Base-by-base conservation (phyloP, 345 rosid genomes). In the Corchorus capsularis region DNA sequence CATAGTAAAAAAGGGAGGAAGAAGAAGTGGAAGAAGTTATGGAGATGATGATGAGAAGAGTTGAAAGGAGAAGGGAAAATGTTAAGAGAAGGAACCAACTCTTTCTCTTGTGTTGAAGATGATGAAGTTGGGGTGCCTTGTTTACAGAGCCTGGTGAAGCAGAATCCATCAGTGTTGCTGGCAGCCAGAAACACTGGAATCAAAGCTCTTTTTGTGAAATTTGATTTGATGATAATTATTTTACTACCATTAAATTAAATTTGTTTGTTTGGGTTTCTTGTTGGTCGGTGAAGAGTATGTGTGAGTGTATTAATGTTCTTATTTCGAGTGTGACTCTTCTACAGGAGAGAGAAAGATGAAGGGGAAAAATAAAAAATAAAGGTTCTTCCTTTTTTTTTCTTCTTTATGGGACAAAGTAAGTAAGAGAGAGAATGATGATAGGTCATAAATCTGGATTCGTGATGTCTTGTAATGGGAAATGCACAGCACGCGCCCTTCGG, bases 21-120 rank as follows among this genome's bases (percentile, higher is more conserved):
- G 62, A 77, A 4, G 82, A 13, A 50, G 87, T 62, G 22, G 75
- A 72, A 6, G 86, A 83, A 75, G 85, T 69, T 0, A 82, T 43
- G 55, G 85, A 70, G 16, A 83, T 46, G 60, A 81, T 34, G 70
- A 87, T 65, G 62, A 89, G 78, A 5, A 89, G 49, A 32, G 93
- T 82, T 1, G 91, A 85, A 41, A 87, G 69, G 2, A 86, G 62
- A 15, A 89, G 87, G 2, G 89, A 79, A 14, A 75, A 76, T 12
- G 79, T 79, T 0, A 87, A 55, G 35, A 82, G 72, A 3, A 90
- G 63, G 72, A 86, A 85, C 90, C 91, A 88, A 68, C 76, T 85
- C n/a, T 74, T 80, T 81, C 80, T 86, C 82, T 82, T 89, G 76
- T 82, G 79, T 13, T 74, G 78, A 41, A 77, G 78, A 20, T 79